phyloP scores from a whole-genome alignment of 805 yeast species.

The Nakazawaea ernobii region DNA sequence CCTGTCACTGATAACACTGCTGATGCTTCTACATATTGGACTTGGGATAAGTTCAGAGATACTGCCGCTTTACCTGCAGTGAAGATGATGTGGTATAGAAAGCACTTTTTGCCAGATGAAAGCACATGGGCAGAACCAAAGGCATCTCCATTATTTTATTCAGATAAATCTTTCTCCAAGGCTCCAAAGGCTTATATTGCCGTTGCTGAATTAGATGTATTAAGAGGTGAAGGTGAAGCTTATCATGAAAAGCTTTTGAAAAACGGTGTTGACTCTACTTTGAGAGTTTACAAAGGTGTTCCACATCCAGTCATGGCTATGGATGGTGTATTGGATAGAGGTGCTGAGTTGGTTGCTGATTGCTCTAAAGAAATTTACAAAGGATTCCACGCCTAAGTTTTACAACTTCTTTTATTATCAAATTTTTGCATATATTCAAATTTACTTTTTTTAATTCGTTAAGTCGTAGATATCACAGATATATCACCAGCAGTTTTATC shows the following conservation, averaged over 20 bases:
- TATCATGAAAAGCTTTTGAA: slow-evolving; percentile 31
- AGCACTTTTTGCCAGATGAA: slow-evolving; percentile 34
- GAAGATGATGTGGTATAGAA: slow-evolving; percentile 41
- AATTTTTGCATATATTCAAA: too few species aligned
- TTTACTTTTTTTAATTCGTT: neutral
- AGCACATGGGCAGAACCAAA: slow-evolving; percentile 24
- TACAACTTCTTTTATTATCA: neutral
- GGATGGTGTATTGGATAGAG: slow-evolving; percentile 22
- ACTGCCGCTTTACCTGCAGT: slow-evolving; percentile 39
- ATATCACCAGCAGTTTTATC: slow-evolving; percentile 1
- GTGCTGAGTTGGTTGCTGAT: slow-evolving; percentile 10
- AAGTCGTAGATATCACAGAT: neutral
- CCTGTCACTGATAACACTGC: slow-evolving; percentile 41
- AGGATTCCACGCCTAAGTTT: neutral
- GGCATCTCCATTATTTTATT: slow-evolving; percentile 36
- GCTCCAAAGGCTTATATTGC: slow-evolving; percentile 37
- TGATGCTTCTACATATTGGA: slow-evolving; percentile 24
- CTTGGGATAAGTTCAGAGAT: slow-evolving; percentile 33
- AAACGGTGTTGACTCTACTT: slow-evolving; percentile 30
- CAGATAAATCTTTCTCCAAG: slow-evolving; percentile 31
- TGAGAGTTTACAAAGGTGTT: slow-evolving; percentile 33
- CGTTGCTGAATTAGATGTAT: slow-evolving; percentile 38
- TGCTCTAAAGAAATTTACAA: slow-evolving; percentile 2
- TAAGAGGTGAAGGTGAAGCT: slow-evolving; percentile 37
- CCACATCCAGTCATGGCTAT: slow-evolving; percentile 48